Evolutionary conservation across 805 yeast species (phyloP), one percentile per base, ranked within the genome.

Genomic region (Crinitomyces ghanaensis): DNA sequence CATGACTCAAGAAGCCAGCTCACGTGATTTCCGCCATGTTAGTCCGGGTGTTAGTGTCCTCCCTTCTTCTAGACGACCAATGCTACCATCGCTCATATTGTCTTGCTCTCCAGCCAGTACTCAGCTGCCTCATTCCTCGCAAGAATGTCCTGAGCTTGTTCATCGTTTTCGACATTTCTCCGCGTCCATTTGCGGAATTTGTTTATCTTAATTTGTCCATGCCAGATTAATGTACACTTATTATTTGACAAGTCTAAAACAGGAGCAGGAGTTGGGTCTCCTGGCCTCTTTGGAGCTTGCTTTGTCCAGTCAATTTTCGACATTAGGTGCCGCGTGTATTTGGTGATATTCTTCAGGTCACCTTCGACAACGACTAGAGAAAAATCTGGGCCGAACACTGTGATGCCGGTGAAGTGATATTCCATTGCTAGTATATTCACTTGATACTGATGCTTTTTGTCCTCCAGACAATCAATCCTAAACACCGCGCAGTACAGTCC

Each of bases 341-440:
- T 71, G n/a, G 61, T 63, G 15, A 80, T 56, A 23, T 73, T 62
- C 40, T 74, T 74, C 20, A 60, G 68, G 1, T 79, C 76, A 0
- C 96, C 96, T 45, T 82, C 88, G 1, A 73, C 77, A 2, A 88
- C 61, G 0, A 88, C 65, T 26, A 86, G 48, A 25, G 70, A 70
- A 40, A 72, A 66, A 5, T 37, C 34, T 1, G 52, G 44, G 21
- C 46, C 41, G 27, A 51, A 33, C 3, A 63, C 35, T 3, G 55
- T 43, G 17, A 72, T 61, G 0, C 98, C 99, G 2, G 61, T 63
- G 17, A 86, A 54, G 2, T 62, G 68, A 30, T 73, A 51, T 50
- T 88, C 88, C 42, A 73, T 73, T 1, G 95, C 93, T 53, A 84
- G 84, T 40, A 69, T 70, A 46, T 83, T 86, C 5, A 86, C 67